phyloP scores from a whole-genome alignment of 2,329 filamentous ascomycete species.

The Bipolaris sorokiniana region DNA sequence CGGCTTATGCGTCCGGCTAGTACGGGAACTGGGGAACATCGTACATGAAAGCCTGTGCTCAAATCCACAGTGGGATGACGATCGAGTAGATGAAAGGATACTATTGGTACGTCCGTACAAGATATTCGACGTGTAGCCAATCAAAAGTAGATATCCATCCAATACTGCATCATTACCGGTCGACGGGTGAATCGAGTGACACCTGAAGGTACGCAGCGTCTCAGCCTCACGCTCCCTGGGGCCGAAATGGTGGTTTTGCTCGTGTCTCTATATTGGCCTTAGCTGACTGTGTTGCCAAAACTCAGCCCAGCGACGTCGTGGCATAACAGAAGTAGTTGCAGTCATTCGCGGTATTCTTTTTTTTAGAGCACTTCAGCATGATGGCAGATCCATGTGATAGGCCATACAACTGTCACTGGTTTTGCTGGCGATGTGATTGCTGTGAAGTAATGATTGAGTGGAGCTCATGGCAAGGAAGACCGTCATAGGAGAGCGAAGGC shows the following conservation, averaged over 20 bases:
- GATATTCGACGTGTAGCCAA: not conserved
- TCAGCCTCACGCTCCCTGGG: slow-evolving; percentile 33
- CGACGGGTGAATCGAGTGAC: slow-evolving; percentile 5
- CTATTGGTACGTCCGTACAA: not conserved
- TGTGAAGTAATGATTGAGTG: not conserved
- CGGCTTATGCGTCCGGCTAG: not conserved
- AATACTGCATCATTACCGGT: slow-evolving; percentile 30
- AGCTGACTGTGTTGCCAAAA: not conserved
- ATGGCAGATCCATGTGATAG: not conserved
- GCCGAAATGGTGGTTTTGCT: slow-evolving; percentile 15
- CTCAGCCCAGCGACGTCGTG: not conserved
- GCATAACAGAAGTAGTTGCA: not conserved
- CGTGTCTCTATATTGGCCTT: slow-evolving; percentile 10
- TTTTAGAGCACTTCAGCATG: not conserved
- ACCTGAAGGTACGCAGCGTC: slow-evolving; percentile 21
- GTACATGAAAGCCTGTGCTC: not conserved
- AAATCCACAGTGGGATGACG: not conserved
- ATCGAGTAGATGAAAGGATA: not conserved
- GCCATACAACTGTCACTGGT: not conserved
- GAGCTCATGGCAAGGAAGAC: not conserved
- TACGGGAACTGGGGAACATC: not conserved
- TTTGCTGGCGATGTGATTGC: not conserved
- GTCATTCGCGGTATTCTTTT: not conserved
- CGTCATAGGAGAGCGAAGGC: not conserved
- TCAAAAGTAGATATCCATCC: not conserved